Percentiles rank a stretch among this genome's conserved stretches.
Evolutionary conservation across 768 basidiomycete species (phyloP).

Genomic region (Arthromyces matolae): DNA sequence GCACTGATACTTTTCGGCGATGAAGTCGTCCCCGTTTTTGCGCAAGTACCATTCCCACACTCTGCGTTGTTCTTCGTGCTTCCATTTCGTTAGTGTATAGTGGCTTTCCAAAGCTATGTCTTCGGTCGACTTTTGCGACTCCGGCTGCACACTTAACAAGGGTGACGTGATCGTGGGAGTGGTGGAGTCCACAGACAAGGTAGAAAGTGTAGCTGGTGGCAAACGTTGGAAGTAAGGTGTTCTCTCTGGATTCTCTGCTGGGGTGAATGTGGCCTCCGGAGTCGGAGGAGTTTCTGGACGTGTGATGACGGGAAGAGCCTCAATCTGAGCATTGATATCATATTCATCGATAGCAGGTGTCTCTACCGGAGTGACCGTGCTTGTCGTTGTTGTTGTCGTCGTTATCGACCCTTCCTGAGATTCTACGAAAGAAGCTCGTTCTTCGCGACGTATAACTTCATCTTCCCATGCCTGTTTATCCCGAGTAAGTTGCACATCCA

Average conservation of each 20-base stretch:
- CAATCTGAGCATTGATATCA: conserved; percentile 68
- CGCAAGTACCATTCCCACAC: conserved; percentile 96
- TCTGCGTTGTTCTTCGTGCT: conserved; percentile 82
- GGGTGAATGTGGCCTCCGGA: conserved; percentile 20
- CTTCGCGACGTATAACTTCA: conserved; percentile 75
- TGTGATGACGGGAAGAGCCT: conserved; percentile 40
- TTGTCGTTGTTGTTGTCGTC: conserved; percentile 34
- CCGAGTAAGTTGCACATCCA: conserved; percentile 72
- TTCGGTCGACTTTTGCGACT: conserved; percentile 53
- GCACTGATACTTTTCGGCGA: conserved; percentile 90
- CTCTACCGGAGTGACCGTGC: conserved; percentile 26
- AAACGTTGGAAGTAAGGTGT: conserved; percentile 30
- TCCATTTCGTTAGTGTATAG: conserved; percentile 66
- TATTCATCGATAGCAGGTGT: conserved; percentile 27
- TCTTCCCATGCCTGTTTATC: conserved; percentile 84
- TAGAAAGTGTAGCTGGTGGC: conserved; percentile 19
- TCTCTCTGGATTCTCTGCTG: conserved; percentile 29
- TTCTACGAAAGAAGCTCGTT: conserved; percentile 45
- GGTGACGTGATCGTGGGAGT: conserved; percentile 17
- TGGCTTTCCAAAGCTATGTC: conserved; percentile 77
- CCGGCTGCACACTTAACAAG: conserved; percentile 27
- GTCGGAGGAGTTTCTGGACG: conserved; percentile 35
- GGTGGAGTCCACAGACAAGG: conserved; percentile 9
- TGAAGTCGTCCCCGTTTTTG: conserved; percentile 81
- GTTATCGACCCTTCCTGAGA: conserved; percentile 33